These are phyloP conservation scores for Yarrowia sp. DNA, from an alignment of 805 yeast genomes.

Conservation along the genomic window DNA sequence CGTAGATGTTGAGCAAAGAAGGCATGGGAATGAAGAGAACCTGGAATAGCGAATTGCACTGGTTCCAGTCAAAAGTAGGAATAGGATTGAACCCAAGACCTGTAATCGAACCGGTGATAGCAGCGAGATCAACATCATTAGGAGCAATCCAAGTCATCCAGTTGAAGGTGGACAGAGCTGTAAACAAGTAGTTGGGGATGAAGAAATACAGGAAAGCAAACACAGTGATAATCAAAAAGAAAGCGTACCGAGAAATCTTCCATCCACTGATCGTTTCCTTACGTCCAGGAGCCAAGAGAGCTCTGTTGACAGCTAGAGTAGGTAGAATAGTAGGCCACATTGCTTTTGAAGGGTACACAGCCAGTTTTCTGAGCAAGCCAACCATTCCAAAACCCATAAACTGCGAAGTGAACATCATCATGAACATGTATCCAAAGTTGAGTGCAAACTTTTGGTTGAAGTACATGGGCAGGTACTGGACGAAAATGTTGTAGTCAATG, in stretches of 20 bases:
- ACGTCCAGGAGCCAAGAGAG: constrained; percentile 39
- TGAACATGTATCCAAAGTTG: constrained; percentile 43
- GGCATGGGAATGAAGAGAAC: constrained; percentile 29
- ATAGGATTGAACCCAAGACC: constrained; percentile 45
- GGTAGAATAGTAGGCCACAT: constrained; percentile 57
- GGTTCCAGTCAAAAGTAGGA: constrained; percentile 44
- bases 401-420: constrained; percentile 49
- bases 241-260: constrained; percentile 53
- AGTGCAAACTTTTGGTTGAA: constrained; percentile 30
- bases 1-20: constrained; percentile 26
- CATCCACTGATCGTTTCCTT: constrained; percentile 56
- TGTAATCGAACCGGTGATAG: constrained; percentile 54
- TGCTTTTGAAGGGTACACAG: constrained; percentile 45
- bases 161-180: constrained; percentile 59
- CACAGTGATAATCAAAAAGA: constrained; percentile 46
- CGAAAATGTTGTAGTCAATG: constrained; percentile 27
- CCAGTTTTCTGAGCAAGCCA: constrained; percentile 54
- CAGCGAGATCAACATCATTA: constrained; percentile 57
- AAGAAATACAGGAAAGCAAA: constrained; percentile 56
- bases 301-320: constrained; percentile 44
- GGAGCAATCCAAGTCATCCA: constrained; percentile 59
- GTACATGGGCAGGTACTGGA: constrained; percentile 26
- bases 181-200: constrained; percentile 65
- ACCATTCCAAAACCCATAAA: constrained; percentile 53
- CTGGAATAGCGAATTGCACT: constrained; percentile 34